Base-by-base conservation (phyloP, 345 rosid species). In the Populus davidiana region DNA sequence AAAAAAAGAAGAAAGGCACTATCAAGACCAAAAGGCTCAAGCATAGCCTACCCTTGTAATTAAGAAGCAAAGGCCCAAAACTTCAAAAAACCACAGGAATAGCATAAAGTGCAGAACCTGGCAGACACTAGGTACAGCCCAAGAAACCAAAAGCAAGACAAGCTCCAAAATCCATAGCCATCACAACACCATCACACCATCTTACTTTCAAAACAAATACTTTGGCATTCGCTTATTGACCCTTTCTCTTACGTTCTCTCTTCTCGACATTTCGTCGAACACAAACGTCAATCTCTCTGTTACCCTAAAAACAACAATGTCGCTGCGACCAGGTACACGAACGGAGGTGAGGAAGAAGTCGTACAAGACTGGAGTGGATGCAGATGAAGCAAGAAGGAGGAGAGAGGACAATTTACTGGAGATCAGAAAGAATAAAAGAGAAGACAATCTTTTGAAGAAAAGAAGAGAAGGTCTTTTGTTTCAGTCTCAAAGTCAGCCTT, bases 351-450 rank as follows among this genome's bases (percentile, higher is more conserved):
- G 87, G 68, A 81, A 82, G 89, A 86, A 85, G 71, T 64, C 79
- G 41, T 87, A 87, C 84, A 86, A 86, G 85, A 86, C 76, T 4
- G 89, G 85, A 5, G 84, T 86, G 17, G 80, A 81, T 61, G 88
- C 86, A 17, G 88, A 87, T 11, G 90, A 83, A 25, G 89, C 82
- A 6, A 76, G 90, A 76, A 62, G 87, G 76, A 81, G 88, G 64
- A 87, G 92, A 71, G 92, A 84, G 69, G 92, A 87, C 81, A 81
- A 85, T 80, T 67, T 87, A 78, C 88, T 89, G 3, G 90, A 85
- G 79, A 87, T 88, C 79, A 83, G 90, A 81, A 87, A 87, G 85
- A 85, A 68, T 68, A 86, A 88, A 77, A 80, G 87, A 6, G 86
- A 79, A 13, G 86, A 86, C n/a, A 80, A 81, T 77, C 89, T 88